Base-by-base conservation (phyloP, 2,329 filamentous ascomycete genomes). In the Diaporthe citriasiana region DNA sequence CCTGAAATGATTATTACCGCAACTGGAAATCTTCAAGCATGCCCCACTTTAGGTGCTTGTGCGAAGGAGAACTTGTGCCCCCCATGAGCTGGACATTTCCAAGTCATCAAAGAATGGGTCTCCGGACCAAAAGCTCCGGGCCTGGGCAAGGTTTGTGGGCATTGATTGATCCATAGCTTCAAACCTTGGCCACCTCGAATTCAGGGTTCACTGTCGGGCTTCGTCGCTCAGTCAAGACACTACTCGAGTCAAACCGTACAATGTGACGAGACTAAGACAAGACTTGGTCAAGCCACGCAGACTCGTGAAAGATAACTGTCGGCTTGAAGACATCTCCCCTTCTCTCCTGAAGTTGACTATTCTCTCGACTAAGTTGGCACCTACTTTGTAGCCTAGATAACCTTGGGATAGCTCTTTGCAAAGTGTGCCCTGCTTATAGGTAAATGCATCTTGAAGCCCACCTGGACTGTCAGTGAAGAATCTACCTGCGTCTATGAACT, bases 121-220 rank as follows among this genome's bases (percentile, higher is more conserved):
- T 22, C 33, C 63, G 63, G 63, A 68, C n/a, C 33, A 40, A 2
- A 53, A 19, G 47, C 63, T 68, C 63, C 63, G 63, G 63, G 47
- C 9, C 38, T n/a, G n/a, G 17, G 25, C 57, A 22, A 22, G 15
- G 59, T 27, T 68, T 68, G 63, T 25, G 15, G 47, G 47, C 15
- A 68, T 19, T 53, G 63, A 68, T 19, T 53, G 63, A 15, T 9
- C 33, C 45, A 45, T 51, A 51, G 63, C 45, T 66, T 68, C 63
- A 53, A 68, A 53, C 47, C 33, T 68, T 68, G 47, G 47, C 30
- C 63, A 40, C 33, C 25, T 66, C 63, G 30, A 19, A 47, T 27
- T 27, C 45, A 33, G 30, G 33, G 22, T 13, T 47, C 27, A 5
- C 30, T 66, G 45, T 30, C 22, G 30, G 13, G 12, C n/a, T 38